Base-by-base conservation (phyloP, 495 filamentous ascomycete genomes). In the Collariella sp. region DNA sequence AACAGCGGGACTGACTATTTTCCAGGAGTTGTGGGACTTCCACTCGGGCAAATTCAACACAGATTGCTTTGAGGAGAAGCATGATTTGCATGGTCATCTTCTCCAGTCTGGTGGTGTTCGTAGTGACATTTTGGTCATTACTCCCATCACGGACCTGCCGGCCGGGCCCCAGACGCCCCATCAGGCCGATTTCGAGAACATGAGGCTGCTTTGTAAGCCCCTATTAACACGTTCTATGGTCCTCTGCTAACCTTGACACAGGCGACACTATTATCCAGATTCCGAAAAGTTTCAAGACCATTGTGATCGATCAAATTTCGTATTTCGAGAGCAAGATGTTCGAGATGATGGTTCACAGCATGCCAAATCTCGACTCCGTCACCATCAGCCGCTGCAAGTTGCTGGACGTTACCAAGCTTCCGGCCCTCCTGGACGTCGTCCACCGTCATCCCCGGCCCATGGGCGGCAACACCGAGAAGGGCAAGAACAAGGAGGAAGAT, bases 381-480 rank as follows among this genome's bases (percentile, higher is more conserved):
- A 29, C 57, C 16, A 62, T 68, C 41, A 54, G 57, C 1, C 56
- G 59, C 16, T 68, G 65, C 41, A 22, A 50, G 0, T 15, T 64
- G 16, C 29, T 68, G 6, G 63, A 68, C 18, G n/a, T 64, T n/a
- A 57, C 47, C n/a, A 61, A 62, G 45, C 50, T 68, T 0, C 36
- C 16, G 6, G 18, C 43, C 0, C 36, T 68, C 11, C 31, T 68
- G 3, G 39, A 51, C 0, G 36, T 53, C 16, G 46, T 66, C 41
- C n/a, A 44, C 16, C 33, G 41, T 0, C 43, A 63, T 1, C 58
- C 57, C 6, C 43, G 42, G 6, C 3, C 3, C 31, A n/a, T 31
- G 13, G 19, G 0, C 50, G 16, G 3, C 6, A 41, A 13, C 5
- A 13, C 23, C 11, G 26, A 10, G 5, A 24, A 18, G 3, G 23